Evolutionary conservation across 1,139 yeast species (phyloP).

Genomic region (Spencermartinsiella ligniputridi): DNA sequence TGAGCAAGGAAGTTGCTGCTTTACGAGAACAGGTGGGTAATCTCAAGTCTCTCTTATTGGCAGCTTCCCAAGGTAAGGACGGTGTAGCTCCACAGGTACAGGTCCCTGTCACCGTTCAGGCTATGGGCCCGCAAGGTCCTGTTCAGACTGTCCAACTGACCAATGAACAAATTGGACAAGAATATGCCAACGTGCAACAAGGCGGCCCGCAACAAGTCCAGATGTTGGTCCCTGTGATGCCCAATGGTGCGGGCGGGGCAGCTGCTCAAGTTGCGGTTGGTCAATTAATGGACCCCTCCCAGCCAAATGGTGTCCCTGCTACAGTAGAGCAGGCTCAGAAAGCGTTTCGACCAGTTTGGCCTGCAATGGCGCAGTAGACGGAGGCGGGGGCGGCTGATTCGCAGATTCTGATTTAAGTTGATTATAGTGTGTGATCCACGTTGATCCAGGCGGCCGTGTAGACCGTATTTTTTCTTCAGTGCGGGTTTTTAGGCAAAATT

Average conservation of each 20-base stretch:
- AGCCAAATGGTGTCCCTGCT: background rate
- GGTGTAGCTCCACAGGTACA: background rate
- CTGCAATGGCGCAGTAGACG: background rate
- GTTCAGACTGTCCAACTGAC: background rate
- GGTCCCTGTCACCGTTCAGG: background rate
- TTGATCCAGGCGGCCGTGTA: background rate
- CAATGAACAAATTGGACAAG: background rate
- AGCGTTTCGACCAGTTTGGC: background rate
- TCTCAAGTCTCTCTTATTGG: conserved; percentile 34
- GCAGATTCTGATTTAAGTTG: no score
- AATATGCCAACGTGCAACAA: background rate
- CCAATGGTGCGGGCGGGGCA: background rate
- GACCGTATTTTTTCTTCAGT: background rate
- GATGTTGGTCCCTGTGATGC: background rate
- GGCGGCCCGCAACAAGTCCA: background rate
- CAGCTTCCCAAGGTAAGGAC: background rate
- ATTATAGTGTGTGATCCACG: no score
- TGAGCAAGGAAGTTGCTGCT: conserved; percentile 54
- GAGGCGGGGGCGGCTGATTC: no score
- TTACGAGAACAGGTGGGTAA: conserved; percentile 57
- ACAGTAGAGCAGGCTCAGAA: background rate
- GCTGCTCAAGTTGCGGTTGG: background rate
- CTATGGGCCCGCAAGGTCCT: background rate
- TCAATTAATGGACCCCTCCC: background rate
- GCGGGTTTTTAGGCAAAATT: background rate